Base-by-base conservation (phyloP, 228 moss, liverwort and hornwort genomes). In the Sphagnum magellanicum region DNA sequence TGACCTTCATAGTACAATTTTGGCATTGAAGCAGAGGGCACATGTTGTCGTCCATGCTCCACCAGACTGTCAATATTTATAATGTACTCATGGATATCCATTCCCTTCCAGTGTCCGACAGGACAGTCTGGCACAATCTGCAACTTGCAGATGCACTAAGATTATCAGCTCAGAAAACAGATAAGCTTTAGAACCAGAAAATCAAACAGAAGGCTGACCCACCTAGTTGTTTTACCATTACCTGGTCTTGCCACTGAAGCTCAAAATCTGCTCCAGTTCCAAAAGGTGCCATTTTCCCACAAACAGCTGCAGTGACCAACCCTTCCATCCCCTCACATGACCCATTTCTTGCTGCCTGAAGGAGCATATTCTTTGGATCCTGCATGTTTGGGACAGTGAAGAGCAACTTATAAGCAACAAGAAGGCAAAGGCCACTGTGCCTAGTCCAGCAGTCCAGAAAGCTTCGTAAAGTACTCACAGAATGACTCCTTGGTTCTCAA, bases 181-280 rank as follows among this genome's bases (percentile, higher is more conserved):
- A 61, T 16, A 32, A 50, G 50, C 4, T 4, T 59, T 4, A 58
- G 16, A 55, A 8, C 50, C 5, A 64, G 14, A 63, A 50, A 66
- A 70, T 50, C 47, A n/a, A n/a, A 13, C 14, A 55, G 59, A 57
- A 16, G 16, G 53, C 47, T 68, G 66, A 1, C 57, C n/a, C 10
- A 48, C 50, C 11, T 0, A 32, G 32, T 32, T 32, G 32, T 32
- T 32, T 32, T 11, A 66, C 13, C 8, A 4, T 59, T 53, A 88
- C 92, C 79, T 75, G 76, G 32, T 73, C 76, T 53, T 85, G 79
- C 83, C 88, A 77, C 68, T 77, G 73, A 63, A 97, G 49, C 73
- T 71, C 77, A 65, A 91, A 92, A 67, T 80, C 82, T 4, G 98
- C 75, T 53, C 90, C 98, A 60, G 93, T 98, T 79, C 98, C 98